These are phyloP conservation scores for Aristolochia californica DNA, from an alignment of 164 flowering plant species.

Conservation along the genomic window DNA sequence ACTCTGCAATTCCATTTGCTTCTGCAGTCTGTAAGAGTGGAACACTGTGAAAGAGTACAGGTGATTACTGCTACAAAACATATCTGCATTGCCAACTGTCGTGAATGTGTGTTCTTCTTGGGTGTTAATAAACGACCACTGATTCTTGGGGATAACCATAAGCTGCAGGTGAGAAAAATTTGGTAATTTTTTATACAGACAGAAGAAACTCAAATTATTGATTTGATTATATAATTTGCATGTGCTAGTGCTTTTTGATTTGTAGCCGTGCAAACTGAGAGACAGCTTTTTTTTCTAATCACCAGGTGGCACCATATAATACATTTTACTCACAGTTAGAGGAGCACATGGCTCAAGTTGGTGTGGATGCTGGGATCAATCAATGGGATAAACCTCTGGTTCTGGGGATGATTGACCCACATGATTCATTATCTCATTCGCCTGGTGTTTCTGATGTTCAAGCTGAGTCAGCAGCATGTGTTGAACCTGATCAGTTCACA, in stretches of 20 bases:
- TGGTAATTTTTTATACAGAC: not conserved
- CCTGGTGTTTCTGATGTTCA: slow-evolving; percentile 92
- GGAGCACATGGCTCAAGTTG: slow-evolving; percentile 82
- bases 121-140: slow-evolving; percentile 95
- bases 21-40: slow-evolving; percentile 79
- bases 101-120: slow-evolving; percentile 86
- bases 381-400: slow-evolving; percentile 83
- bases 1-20: not conserved
- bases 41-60: slow-evolving; percentile 96
- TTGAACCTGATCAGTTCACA: slow-evolving; percentile 83
- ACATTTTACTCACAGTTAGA: slow-evolving; percentile 83
- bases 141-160: slow-evolving; percentile 91
- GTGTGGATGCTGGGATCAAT: slow-evolving; percentile 57
- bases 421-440: slow-evolving; percentile 97
- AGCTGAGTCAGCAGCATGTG: slow-evolving; percentile 69
- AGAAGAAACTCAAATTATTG: not conserved
- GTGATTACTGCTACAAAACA: slow-evolving; percentile 80
- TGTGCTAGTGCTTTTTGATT: not conserved
- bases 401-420: slow-evolving; percentile 88
- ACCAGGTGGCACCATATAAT: slow-evolving; percentile 93
- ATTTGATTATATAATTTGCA: not conserved
- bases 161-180: slow-evolving; percentile 50
- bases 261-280: not conserved
- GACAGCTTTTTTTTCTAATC: not conserved
- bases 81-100: slow-evolving; percentile 88